A percentile compares a stretch with the other conserved stretches of the same genome.
Conservation (phyloP, 441 rosid species). For the Adansonia rubrostipa region DNA sequence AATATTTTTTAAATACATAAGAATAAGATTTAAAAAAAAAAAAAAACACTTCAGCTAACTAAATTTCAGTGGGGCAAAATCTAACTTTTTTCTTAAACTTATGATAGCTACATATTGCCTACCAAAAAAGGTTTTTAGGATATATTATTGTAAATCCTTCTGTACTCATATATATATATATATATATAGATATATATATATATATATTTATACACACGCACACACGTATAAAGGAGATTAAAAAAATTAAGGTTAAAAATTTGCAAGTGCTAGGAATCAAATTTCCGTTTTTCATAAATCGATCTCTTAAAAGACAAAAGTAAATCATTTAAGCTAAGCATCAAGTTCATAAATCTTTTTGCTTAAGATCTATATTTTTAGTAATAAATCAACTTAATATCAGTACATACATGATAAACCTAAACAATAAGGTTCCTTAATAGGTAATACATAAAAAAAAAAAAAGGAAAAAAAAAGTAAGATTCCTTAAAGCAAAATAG, state of each 20-base stretch:
- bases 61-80: background rate
- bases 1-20: background rate
- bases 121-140: background rate
- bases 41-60: background rate
- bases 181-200: too few species aligned
- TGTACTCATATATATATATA: too few species aligned
- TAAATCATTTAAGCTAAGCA: too few species aligned
- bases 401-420: background rate
- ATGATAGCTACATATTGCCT: background rate
- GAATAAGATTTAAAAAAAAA: background rate
- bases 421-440: background rate
- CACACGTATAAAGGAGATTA: too few species aligned
- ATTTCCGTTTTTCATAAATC: too few species aligned
- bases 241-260: too few species aligned
- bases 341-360: too few species aligned
- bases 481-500: background rate
- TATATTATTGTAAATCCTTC: background rate
- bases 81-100: background rate
- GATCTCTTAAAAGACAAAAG: too few species aligned
- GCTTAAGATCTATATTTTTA: conserved; percentile 54
- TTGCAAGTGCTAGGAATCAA: too few species aligned
- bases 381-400: background rate
- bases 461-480: background rate
- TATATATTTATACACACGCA: too few species aligned
- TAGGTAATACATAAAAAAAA: background rate